A percentile compares a stretch with the other conserved stretches of the same genome.
Evolutionary conservation across 352 stramenopile genomes (phyloP).

Genomic region (Phytophthora megakarya): DNA sequence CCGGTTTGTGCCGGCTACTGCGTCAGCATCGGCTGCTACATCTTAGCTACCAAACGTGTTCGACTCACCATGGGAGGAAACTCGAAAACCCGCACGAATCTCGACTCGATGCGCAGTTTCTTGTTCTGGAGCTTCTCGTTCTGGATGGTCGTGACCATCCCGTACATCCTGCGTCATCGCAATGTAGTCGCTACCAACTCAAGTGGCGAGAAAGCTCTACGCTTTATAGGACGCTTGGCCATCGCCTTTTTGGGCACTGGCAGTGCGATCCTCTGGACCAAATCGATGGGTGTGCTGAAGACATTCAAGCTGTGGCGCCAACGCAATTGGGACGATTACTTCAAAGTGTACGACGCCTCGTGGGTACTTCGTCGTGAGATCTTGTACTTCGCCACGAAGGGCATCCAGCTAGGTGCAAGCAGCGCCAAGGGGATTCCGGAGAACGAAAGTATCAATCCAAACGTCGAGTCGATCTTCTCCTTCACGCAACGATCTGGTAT

Average conservation of each 20-base stretch:
- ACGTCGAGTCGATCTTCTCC: conserved; percentile 63
- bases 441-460: conserved; percentile 39
- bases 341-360: conserved; percentile 84
- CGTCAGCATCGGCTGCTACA: conserved; percentile 75
- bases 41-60: conserved; percentile 73
- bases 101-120: conserved; percentile 81
- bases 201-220: conserved; percentile 57
- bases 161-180: conserved; percentile 70
- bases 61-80: conserved; percentile 54
- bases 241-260: conserved; percentile 70
- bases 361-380: conserved; percentile 86
- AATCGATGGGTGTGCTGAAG: conserved; percentile 61
- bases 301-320: conserved; percentile 80
- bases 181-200: conserved; percentile 61
- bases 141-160: conserved; percentile 70
- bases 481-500: conserved; percentile 70
- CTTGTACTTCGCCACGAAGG: conserved; percentile 83
- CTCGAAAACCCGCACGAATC: conserved; percentile 63
- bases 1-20: conserved; percentile 61
- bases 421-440: conserved; percentile 42
- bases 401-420: conserved; percentile 64
- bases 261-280: conserved; percentile 70
- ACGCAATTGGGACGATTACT: conserved; percentile 85
- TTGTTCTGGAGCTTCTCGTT: conserved; percentile 75
- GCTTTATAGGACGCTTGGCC: conserved; percentile 69